Evolutionary conservation across 2,329 filamentous ascomycete genomes (phyloP), one percentile per base, ranked within the genome.

Genomic region (Sordariomycetes sp.): DNA sequence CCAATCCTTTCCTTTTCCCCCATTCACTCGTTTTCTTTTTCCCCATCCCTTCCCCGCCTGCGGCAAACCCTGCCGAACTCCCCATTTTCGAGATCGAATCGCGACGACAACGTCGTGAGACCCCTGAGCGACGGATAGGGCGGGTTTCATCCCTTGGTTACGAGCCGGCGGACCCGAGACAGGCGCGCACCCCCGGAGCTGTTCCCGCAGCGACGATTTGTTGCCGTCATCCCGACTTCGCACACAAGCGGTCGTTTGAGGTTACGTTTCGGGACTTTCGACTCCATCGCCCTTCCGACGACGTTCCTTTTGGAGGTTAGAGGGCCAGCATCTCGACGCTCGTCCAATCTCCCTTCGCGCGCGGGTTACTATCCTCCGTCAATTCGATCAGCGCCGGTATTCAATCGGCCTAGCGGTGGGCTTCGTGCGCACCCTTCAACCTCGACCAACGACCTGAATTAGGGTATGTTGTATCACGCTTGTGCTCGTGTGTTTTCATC

Each of bases 11-110:
- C 22, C n/a, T 24, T 50, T n/a, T n/a, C n/a, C 45, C 45, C 54
- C 36, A 48, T 65, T 64, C 62, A 57, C 59, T 56, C 52, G 25
- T 48, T 22, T 59, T 56, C 20, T 54, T 39, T 45, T 54, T 57
- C 28, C 32, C 53, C 28, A 8, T 13, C 60, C 55, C 50, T 53
- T 17, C 52, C 45, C 36, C 15, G 8, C 50, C 50, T 51, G 15
- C 39, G 39, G n/a, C 36, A 42, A 42, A n/a, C 39, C 39, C 15
- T n/a, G n/a, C 39, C 39, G 15, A 17, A 45, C 39, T n/a, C 7
- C 15, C 15, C 8, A n/a, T 17, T 17, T n/a, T 45, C 39, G 13
- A 15, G 6, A 15, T n/a, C 22, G 45, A 50, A 24, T 24, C 45
- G 20, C n/a, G 45, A 39, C 36, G 17, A 39, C 12, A 10, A 17